phyloP scores from a whole-genome alignment of 1,284 basidiomycete species.

The Apiotrichum laibachii region DNA sequence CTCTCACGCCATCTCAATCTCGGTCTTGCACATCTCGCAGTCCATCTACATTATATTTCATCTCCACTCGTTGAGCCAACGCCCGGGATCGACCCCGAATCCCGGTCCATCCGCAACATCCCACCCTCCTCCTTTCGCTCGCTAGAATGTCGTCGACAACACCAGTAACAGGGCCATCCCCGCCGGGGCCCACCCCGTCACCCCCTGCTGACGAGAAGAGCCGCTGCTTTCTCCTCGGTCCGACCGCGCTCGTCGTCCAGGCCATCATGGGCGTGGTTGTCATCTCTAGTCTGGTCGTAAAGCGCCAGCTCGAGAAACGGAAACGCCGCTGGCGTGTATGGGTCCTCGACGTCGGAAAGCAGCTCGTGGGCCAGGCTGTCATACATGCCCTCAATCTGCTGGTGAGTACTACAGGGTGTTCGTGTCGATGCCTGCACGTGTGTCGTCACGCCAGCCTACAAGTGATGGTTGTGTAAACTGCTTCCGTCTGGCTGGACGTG shows the following conservation, averaged over 20 bases:
- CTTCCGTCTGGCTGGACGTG: too few species aligned
- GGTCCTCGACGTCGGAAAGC: constrained; percentile 87
- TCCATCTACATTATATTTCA: too few species aligned
- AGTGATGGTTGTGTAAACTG: too few species aligned
- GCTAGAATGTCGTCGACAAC: too few species aligned
- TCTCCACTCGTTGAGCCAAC: too few species aligned
- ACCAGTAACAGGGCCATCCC: not conserved
- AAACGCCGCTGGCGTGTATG: constrained; percentile 88
- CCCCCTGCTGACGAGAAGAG: constrained; percentile 43
- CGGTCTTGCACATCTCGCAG: too few species aligned
- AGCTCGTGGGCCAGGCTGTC: constrained; percentile 85
- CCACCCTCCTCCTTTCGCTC: too few species aligned
- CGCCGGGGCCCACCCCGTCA: not conserved
- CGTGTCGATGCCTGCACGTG: too few species aligned
- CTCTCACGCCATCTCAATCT: too few species aligned
- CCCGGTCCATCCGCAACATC: too few species aligned
- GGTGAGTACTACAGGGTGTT: constrained; percentile 48
- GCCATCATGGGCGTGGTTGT: constrained; percentile 74
- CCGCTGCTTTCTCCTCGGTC: constrained; percentile 53
- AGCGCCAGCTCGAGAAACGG: constrained; percentile 78
- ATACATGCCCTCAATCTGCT: constrained; percentile 84
- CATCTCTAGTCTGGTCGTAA: constrained; percentile 77
- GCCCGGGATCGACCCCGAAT: too few species aligned
- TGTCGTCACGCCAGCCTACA: too few species aligned
- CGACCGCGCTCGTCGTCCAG: constrained; percentile 52